These are phyloP conservation scores for Rhodotorula toruloides DNA, from an alignment of 768 basidiomycete species.

Conservation along the genomic window DNA sequence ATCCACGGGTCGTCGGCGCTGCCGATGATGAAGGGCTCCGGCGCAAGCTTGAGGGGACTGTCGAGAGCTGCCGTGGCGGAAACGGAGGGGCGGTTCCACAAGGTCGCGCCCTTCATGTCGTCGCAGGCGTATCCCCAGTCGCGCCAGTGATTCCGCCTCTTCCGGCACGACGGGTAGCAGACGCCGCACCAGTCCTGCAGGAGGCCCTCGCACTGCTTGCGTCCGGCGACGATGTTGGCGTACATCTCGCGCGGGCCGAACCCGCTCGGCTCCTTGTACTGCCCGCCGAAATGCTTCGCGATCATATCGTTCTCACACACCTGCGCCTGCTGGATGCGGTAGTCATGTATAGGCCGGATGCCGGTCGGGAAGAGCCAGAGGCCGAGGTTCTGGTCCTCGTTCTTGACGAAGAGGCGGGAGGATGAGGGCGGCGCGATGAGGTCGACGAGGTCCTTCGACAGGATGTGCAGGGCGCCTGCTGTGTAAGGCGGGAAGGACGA, in stretches of 20 bases:
- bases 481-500: conserved; percentile 35
- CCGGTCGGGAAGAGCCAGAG: conserved; percentile 31
- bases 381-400: conserved; percentile 35
- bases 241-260: conserved; percentile 34
- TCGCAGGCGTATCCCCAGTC: conserved; percentile 30
- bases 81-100: background rate
- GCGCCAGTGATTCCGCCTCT: conserved; percentile 20
- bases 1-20: conserved; percentile 35
- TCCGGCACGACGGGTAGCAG: conserved; percentile 37
- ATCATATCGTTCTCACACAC: conserved; percentile 40
- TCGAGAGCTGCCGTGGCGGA: background rate
- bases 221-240: conserved; percentile 24
- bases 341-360: conserved; percentile 36
- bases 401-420: conserved; percentile 21
- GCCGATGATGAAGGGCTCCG: conserved; percentile 15
- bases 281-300: conserved; percentile 28
- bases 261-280: conserved; percentile 24
- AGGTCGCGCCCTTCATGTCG: conserved; percentile 32
- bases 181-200: conserved; percentile 32
- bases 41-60: conserved; percentile 8
- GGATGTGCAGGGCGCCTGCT: conserved; percentile 28
- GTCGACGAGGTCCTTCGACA: conserved; percentile 36
- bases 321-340: conserved; percentile 34
- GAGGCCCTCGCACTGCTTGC: conserved; percentile 32
- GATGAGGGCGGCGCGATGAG: conserved; percentile 18